Base-by-base conservation (phyloP, 495 filamentous ascomycete species). In the Daldinia decipiens region DNA sequence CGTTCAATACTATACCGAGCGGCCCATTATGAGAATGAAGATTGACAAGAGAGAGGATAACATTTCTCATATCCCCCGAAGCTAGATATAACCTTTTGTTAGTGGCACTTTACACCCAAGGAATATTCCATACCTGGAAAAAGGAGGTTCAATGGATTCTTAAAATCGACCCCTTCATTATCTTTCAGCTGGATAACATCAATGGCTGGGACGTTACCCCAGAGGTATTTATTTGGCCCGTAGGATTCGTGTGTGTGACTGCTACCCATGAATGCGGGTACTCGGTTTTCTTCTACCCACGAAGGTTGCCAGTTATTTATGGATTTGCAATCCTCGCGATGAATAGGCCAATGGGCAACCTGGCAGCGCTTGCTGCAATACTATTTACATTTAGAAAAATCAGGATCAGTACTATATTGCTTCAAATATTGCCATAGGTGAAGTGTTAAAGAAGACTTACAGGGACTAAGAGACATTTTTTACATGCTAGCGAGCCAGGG, bases 21-120 rank as follows among this genome's bases (percentile, higher is more conserved):
- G 60, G 17, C 0, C 68, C 39, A 5, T 29, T 66, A 56, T 79
- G 83, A 2, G 17, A 61, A 1, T n/a, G 80, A 17, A 87, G 66
- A 0, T 65, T 24, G 11, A 62, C 55, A 24, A 87, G 59, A 0
- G 84, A 81, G 64, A 77, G 77, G 51, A 84, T 61, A 9, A 82
- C 59, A 68, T 85, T 82, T 17, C 83, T 73, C 12, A 83, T 54
- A 60, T 87, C 83, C 45, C 83, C 83, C 2, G 83, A 84, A 1
- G 82, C 84, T 82, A 47, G n/a, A 17, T 4, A 45, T 8, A 45
- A 9, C 5, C 19, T 7, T 45, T 9, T 7, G 17, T 9, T 32
- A 45, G n/a, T 19, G 11, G 4, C 29, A 27, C 13, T n/a, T 17
- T 32, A 34, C 6, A 55, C 4, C 6, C 34, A 55, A 17, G 52